Percentiles rank a stretch among this genome's conserved stretches.
Conservation (phyloP, 192 early-diverging fungal genomes). For the Backusella circina region DNA sequence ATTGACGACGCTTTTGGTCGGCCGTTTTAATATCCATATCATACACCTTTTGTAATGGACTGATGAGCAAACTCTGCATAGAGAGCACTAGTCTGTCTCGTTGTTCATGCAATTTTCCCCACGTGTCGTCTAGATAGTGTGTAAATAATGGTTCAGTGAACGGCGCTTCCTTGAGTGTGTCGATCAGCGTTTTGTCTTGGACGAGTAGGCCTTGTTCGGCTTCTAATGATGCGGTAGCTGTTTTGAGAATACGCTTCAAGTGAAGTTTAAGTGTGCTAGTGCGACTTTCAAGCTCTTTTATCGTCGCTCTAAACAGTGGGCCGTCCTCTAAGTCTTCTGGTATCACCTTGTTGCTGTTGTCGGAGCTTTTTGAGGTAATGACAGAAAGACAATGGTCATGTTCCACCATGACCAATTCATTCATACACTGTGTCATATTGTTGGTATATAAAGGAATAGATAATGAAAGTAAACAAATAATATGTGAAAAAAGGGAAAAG, state of each 20-base stretch:
- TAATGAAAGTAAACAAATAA: background rate
- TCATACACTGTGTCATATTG: background rate
- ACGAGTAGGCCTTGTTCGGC: slow-evolving; percentile 34
- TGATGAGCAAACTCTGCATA: slow-evolving; percentile 42
- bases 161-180: slow-evolving; percentile 39
- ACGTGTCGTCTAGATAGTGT: slow-evolving; percentile 22
- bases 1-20: slow-evolving; percentile 52
- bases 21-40: slow-evolving; percentile 56
- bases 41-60: slow-evolving; percentile 53
- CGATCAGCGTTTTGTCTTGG: slow-evolving; percentile 47
- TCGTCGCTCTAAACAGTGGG: slow-evolving; percentile 57
- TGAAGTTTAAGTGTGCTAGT: slow-evolving; percentile 46
- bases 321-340: slow-evolving; percentile 47
- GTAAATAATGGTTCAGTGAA: slow-evolving; percentile 27
- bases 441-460: background rate
- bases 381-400: background rate
- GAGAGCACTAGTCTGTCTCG: slow-evolving; percentile 1
- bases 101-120: slow-evolving; percentile 8
- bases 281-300: slow-evolving; percentile 53
- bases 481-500: background rate
- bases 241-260: slow-evolving; percentile 56
- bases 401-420: background rate
- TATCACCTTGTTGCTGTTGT: background rate
- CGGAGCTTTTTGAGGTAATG: background rate
- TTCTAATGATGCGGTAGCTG: slow-evolving; percentile 41